phyloP scores from a whole-genome alignment of 495 filamentous ascomycete species.

The Bathelium albidoporum region DNA sequence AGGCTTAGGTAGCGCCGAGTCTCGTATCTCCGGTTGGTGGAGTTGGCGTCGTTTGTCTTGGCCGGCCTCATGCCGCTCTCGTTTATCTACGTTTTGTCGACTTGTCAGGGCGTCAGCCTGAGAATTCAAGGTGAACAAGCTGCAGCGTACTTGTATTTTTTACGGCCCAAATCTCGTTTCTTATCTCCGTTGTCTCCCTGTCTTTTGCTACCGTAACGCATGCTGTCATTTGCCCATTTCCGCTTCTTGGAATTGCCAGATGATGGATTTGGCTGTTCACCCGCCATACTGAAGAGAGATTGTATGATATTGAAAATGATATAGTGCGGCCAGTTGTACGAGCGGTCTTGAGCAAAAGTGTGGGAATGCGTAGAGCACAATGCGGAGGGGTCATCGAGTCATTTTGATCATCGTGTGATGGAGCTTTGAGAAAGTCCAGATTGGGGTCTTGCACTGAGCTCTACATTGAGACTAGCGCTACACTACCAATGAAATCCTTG shows the following conservation, averaged over 20 bases:
- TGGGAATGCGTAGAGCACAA: too few relatives aligned
- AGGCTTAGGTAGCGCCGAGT: constrained; percentile 42
- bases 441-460: not conserved
- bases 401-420: not conserved
- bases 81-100: constrained; percentile 51
- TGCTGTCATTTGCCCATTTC: constrained; percentile 9
- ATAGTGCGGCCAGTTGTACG: not conserved
- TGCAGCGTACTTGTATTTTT: constrained; percentile 49
- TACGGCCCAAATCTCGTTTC: constrained; percentile 56
- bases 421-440: too few relatives aligned
- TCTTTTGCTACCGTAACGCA: not conserved
- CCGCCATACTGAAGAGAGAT: not conserved
- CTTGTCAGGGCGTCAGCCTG: constrained; percentile 37
- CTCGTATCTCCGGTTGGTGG: constrained; percentile 19
- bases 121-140: constrained; percentile 6
- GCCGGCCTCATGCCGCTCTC: constrained; percentile 48
- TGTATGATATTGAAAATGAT: not conserved
- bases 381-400: not conserved
- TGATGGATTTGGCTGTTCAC: not conserved
- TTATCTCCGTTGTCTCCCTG: constrained; percentile 36
- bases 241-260: constrained; percentile 14
- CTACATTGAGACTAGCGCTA: not conserved
- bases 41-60: constrained; percentile 46
- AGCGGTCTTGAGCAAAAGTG: not conserved
- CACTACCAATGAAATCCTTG: not conserved